Conservation (phyloP, 805 yeast genomes). For the Lipomyces sp. region DNA sequence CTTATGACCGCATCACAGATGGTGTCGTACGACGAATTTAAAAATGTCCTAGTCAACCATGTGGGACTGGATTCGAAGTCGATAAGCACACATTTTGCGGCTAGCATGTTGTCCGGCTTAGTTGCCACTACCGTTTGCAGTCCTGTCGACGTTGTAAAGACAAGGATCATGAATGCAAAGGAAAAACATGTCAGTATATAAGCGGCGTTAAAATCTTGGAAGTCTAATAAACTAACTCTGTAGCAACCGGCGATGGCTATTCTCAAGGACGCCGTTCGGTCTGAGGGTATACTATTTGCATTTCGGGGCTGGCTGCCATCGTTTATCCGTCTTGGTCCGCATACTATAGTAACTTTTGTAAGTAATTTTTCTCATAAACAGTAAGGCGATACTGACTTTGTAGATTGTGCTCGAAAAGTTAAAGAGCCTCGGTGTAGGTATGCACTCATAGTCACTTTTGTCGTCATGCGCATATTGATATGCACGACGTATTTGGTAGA, state of each 20-base stretch:
- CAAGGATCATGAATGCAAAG: slow-evolving; percentile 76
- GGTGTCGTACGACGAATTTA: slow-evolving; percentile 81
- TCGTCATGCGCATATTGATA: background rate
- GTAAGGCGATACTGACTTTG: background rate
- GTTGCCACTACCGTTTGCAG: slow-evolving; percentile 92
- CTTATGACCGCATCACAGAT: slow-evolving; percentile 91
- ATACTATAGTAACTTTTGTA: slow-evolving; percentile 50
- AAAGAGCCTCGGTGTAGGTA: slow-evolving; percentile 43
- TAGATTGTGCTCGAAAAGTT: slow-evolving; percentile 47
- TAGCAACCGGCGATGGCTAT: slow-evolving; percentile 57
- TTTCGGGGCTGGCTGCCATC: slow-evolving; percentile 93
- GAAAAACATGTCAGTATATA: slow-evolving; percentile 27
- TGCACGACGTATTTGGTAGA: background rate
- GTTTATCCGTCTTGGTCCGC: slow-evolving; percentile 82
- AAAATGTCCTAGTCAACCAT: slow-evolving; percentile 58
- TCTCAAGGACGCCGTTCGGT: slow-evolving; percentile 58
- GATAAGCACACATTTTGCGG: slow-evolving; percentile 73
- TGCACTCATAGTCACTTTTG: slow-evolving; percentile 6
- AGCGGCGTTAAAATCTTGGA: background rate
- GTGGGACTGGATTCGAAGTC: slow-evolving; percentile 61
- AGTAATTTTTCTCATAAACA: background rate
- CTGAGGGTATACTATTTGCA: slow-evolving; percentile 78
- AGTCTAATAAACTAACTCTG: slow-evolving; percentile 43
- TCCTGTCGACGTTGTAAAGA: slow-evolving; percentile 89
- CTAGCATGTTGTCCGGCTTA: slow-evolving; percentile 79